Percentiles rank a stretch among this genome's conserved stretches.
These are phyloP conservation scores for Penicillium sp. DNA, from an alignment of 2,329 filamentous ascomycete genomes.

Conservation along the genomic window DNA sequence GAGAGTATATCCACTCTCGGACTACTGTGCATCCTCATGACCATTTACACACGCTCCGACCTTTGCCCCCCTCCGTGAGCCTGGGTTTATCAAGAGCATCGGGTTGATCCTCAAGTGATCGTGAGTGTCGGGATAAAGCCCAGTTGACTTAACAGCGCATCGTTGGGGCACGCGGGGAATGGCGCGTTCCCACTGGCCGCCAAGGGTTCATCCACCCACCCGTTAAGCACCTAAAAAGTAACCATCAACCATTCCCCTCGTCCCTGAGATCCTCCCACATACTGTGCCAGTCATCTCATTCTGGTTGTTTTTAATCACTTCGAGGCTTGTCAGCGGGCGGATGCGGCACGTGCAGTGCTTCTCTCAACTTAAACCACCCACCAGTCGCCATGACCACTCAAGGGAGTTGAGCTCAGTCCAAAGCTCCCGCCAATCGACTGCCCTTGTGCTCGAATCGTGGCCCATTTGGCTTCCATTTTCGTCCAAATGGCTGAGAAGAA, in stretches of 20 bases:
- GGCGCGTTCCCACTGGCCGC: slow-evolving; percentile 25
- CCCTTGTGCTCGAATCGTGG: not conserved
- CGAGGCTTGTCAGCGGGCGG: slow-evolving; percentile 18
- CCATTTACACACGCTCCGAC: not conserved
- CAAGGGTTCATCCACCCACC: slow-evolving; percentile 10
- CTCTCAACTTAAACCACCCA: not conserved
- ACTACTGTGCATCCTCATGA: slow-evolving; percentile 3
- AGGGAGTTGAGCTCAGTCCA: not conserved
- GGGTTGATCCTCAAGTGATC: not conserved
- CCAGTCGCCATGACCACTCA: not conserved
- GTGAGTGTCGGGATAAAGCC: not conserved
- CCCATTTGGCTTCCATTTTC: not conserved
- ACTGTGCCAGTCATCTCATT: not conserved
- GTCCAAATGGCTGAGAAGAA: slow-evolving; percentile 2
- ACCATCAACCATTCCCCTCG: not conserved
- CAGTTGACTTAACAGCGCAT: slow-evolving; percentile 2
- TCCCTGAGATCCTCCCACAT: not conserved
- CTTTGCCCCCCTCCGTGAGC: not conserved
- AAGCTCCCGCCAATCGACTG: slow-evolving; percentile 3
- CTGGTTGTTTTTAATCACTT: not conserved
- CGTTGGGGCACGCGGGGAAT: slow-evolving; percentile 22
- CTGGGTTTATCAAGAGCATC: not conserved
- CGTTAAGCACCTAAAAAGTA: not conserved
- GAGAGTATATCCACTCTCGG: slow-evolving; percentile 1
- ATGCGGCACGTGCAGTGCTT: slow-evolving; percentile 25